A percentile compares a stretch with the other conserved stretches of the same genome.
phyloP scores from a whole-genome alignment of 176 grass and related monocot genomes.

The Lolium rigidum region DNA sequence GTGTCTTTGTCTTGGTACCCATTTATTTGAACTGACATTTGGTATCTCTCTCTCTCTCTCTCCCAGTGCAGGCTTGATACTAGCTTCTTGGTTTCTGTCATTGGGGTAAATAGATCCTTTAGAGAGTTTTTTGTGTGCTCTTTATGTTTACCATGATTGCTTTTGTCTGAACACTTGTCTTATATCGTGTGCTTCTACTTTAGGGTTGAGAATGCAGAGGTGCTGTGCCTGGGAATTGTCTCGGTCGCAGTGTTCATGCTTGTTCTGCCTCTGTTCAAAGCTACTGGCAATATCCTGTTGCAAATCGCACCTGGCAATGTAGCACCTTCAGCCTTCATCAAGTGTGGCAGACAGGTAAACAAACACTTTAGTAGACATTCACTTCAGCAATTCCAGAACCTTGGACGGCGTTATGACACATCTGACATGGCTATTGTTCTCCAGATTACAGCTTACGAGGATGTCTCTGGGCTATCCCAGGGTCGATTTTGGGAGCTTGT shows the following conservation, averaged over 20 bases:
- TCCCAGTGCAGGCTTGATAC: conserved; percentile 91
- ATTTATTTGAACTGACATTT: conserved; percentile 3
- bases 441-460: conserved; percentile 71
- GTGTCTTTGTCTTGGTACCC: background rate
- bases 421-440: conserved; percentile 13
- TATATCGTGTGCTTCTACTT: background rate
- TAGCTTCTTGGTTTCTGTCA: conserved; percentile 96
- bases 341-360: conserved; percentile 88
- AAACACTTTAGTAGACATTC: background rate
- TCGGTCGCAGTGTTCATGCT: conserved; percentile 94
- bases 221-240: conserved; percentile 89
- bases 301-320: conserved; percentile 90
- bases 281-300: conserved; percentile 75
- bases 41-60: conserved; percentile 34
- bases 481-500: conserved; percentile 94
- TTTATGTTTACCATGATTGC: background rate
- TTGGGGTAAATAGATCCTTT: conserved; percentile 74
- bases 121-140: background rate
- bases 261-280: conserved; percentile 92
- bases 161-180: conserved; percentile 5
- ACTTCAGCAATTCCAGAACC: background rate
- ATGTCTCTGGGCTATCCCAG: conserved; percentile 74
- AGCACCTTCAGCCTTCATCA: conserved; percentile 78
- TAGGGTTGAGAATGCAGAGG: conserved; percentile 97
- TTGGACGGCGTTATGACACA: background rate